A percentile compares a stretch with the other conserved stretches of the same genome.
Conservation (phyloP, 2,329 filamentous ascomycete species). For the Karstenula rhodostoma region DNA sequence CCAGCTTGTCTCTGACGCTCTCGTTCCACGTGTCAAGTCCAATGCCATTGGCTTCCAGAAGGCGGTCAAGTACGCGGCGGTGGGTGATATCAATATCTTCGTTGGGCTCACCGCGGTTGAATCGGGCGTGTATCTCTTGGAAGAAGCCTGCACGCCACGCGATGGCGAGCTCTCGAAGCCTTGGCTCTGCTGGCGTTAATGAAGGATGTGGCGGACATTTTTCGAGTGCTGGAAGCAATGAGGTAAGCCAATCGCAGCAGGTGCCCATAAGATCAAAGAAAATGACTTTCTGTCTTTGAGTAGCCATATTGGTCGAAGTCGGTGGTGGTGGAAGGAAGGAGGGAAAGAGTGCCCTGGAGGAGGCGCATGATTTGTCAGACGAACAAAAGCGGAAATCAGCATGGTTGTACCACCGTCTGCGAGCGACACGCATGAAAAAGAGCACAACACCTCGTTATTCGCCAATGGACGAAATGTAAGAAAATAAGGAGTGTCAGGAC, state of each 20-base stretch:
- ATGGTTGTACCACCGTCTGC: background rate
- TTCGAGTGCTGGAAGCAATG: conserved; percentile 17
- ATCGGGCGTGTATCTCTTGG: conserved; percentile 52
- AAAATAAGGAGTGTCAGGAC: too few species aligned
- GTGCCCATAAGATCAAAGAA: conserved; percentile 69
- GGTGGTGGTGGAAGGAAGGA: background rate
- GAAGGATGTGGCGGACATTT: conserved; percentile 17
- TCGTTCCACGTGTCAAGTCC: conserved; percentile 23
- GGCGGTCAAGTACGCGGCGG: conserved; percentile 48
- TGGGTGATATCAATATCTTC: conserved; percentile 64
- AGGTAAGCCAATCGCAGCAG: conserved; percentile 63
- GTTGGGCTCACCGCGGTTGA: conserved; percentile 42
- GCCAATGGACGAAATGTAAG: background rate
- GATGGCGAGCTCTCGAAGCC: conserved; percentile 52
- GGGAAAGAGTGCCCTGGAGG: background rate
- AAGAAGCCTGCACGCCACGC: conserved; percentile 63
- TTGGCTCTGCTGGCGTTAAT: conserved; percentile 9
- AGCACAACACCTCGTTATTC: too few species aligned
- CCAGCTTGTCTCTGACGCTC: conserved; percentile 29
- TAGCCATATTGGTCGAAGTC: conserved; percentile 4
- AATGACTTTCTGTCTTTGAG: conserved; percentile 51
- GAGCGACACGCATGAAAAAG: background rate
- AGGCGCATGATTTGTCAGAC: conserved; percentile 2
- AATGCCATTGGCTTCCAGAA: conserved; percentile 43
- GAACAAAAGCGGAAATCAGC: background rate